These are phyloP conservation scores for Aspergillus clavatus DNA, from an alignment of 2,329 filamentous ascomycete genomes.

Conservation along the genomic window DNA sequence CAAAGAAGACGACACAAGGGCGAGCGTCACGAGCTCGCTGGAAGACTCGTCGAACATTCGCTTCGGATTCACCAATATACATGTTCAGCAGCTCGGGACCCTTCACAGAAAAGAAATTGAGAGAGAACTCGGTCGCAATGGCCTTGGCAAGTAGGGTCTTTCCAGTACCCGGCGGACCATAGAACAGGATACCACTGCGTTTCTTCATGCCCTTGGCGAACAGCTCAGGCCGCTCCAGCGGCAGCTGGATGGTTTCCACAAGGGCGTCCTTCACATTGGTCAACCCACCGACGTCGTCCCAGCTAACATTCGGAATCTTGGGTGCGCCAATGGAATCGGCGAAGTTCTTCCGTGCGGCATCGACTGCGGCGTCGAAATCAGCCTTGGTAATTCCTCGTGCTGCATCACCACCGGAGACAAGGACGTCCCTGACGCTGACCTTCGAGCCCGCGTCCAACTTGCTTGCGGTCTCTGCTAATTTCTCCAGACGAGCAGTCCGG, in stretches of 20 bases:
- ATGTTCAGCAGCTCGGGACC: conserved; percentile 96
- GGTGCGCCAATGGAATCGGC: conserved; percentile 95
- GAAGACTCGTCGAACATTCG: conserved; percentile 98
- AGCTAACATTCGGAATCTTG: conserved; percentile 94
- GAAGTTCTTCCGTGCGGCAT: conserved; percentile 95
- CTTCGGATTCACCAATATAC: conserved; percentile 99
- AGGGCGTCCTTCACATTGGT: conserved; percentile 96
- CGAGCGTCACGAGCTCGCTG: conserved; percentile 97
- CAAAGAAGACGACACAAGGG: conserved; percentile 96
- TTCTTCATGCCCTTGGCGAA: conserved; percentile 99
- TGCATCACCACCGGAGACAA: conserved; percentile 76
- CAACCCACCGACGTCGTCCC: conserved; percentile 92
- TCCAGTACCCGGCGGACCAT: conserved; percentile 97
- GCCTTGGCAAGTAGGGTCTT: conserved; percentile 99
- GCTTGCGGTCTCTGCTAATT: conserved; percentile 51
- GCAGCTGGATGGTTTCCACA: conserved; percentile 91
- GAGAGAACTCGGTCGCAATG: conserved; percentile 96
- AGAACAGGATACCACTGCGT: conserved; percentile 96
- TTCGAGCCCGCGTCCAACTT: conserved; percentile 21
- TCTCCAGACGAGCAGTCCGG: conserved; percentile 68
- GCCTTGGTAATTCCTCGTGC: conserved; percentile 72
- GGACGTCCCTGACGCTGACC: conserved; percentile 74
- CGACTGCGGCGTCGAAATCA: conserved; percentile 90
- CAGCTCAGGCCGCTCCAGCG: conserved; percentile 82
- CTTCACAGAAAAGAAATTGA: conserved; percentile 99